A percentile compares a stretch with the other conserved stretches of the same genome.
These are phyloP conservation scores for Termitomyces heimii DNA, from an alignment of 768 basidiomycete species.

Conservation along the genomic window DNA sequence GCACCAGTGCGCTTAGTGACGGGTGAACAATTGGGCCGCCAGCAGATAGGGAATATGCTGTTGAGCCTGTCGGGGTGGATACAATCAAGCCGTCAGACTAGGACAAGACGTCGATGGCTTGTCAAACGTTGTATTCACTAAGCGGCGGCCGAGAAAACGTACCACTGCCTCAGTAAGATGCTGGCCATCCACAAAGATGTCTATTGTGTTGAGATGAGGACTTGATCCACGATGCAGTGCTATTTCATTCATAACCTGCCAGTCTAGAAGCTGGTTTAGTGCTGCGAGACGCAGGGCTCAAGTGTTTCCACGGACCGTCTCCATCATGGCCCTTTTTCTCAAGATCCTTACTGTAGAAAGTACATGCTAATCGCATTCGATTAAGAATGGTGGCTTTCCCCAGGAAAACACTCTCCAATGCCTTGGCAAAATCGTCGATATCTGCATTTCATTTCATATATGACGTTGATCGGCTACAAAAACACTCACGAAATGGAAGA, in stretches of 20 bases:
- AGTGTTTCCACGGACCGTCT: constrained; percentile 41
- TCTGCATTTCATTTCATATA: constrained; percentile 38
- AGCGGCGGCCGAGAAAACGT: constrained; percentile 26
- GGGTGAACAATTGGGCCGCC: constrained; percentile 97
- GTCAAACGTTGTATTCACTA: constrained; percentile 3
- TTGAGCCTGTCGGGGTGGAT: constrained; percentile 94
- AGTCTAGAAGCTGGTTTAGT: constrained; percentile 42
- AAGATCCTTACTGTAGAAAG: constrained; percentile 60
- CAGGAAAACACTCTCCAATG: constrained; percentile 71
- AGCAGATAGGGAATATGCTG: constrained; percentile 92
- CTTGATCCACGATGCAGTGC: constrained; percentile 88
- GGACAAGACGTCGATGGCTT: background rate
- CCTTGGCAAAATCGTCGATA: constrained; percentile 81
- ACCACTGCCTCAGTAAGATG: constrained; percentile 95
- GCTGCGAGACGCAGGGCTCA: background rate
- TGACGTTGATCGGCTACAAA: background rate
- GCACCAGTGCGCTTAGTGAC: constrained; percentile 79
- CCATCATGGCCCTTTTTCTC: constrained; percentile 49
- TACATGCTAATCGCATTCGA: constrained; percentile 86
- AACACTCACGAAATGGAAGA: constrained; percentile 81
- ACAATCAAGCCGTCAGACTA: constrained; percentile 93
- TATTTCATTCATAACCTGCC: constrained; percentile 98
- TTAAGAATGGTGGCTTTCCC: constrained; percentile 81
- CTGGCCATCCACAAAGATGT: constrained; percentile 90
- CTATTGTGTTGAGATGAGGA: constrained; percentile 89